phyloP scores from a whole-genome alignment of 345 rosid species.

The Carallia pectinifolia region DNA sequence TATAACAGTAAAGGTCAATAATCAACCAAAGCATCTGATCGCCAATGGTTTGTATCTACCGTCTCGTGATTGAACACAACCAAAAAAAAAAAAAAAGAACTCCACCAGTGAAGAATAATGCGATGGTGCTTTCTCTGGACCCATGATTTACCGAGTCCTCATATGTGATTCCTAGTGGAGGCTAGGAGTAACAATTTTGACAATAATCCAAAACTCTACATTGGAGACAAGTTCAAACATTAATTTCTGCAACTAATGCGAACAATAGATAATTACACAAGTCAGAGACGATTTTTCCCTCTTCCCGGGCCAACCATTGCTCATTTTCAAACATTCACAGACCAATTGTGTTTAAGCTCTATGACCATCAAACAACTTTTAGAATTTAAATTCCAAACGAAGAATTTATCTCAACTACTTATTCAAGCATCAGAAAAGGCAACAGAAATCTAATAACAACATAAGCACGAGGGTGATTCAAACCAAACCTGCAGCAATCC shows the following conservation, averaged over 20 bases:
- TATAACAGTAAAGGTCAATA: too few species aligned
- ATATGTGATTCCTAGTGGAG: too few species aligned
- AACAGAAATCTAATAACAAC: not conserved
- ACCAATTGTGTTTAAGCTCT: not conserved
- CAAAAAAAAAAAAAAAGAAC: too few species aligned
- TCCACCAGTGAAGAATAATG: too few species aligned
- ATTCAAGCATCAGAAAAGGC: not conserved
- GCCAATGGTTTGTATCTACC: not conserved
- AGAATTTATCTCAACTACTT: not conserved
- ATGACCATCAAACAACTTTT: not conserved
- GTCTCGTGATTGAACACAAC: not conserved
- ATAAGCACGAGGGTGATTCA: not conserved
- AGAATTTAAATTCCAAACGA: not conserved
- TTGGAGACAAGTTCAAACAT: too few species aligned
- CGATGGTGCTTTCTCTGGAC: too few species aligned
- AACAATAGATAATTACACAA: too few species aligned
- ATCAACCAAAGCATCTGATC: not conserved
- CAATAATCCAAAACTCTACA: too few species aligned
- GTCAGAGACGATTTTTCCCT: too few species aligned
- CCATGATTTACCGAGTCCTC: too few species aligned
- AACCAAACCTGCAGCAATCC: conserved; percentile 65
- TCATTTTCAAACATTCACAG: not conserved
- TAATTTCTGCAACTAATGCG: too few species aligned
- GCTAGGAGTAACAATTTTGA: too few species aligned
- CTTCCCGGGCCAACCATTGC: not conserved